Base-by-base conservation (phyloP, 306 rosid species). In the Prunus padus region DNA sequence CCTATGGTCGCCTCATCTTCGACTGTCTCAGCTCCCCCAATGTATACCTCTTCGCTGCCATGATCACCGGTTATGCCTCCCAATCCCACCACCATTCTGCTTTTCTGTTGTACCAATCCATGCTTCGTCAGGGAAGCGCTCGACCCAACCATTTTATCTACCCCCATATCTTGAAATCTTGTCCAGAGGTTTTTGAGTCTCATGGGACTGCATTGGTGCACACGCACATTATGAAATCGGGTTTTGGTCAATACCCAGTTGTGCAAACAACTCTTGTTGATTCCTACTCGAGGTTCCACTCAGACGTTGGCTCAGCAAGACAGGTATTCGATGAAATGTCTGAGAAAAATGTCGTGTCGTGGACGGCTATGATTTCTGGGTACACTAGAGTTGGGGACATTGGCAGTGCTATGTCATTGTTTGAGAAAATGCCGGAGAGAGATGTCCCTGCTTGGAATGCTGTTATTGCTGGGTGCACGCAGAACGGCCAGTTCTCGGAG, bases 381-480 rank as follows among this genome's bases (percentile, higher is more conserved):
- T 83, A 80, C 74, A 75, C 84, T 33, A 88, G 93, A 71, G 57
- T 71, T 71, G 98, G 96, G 73, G 83, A 93, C 30, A 81, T 89
- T 42, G 84, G 72, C 1, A 71, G 55, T 64, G 98, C 94, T 8
- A 9, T 90, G 33, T 72, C 37, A 22, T 46, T 90, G 89, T 93
- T 90, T 52, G 90, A 78, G 33, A 63, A 80, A 51, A 90, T 92
- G 92, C 84, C 86, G 1, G 90, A 87, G 18, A 82, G 90, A 42
- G 94, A 90, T 61, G 86, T 90, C 28, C 91, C 96, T 1, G 84
- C 89, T 69, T 92, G 96, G 98, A 92, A 90, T 68, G 91, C 98
- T 8, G 64, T 89, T 4, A 90, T 93, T 75, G 80, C 91, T 0
- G 96, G 98, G 25, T 89, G 88, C 69, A 82, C 94, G 42, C 96